Conservation (phyloP, 208 protist species). For the Acanthamoeba royreba region DNA sequence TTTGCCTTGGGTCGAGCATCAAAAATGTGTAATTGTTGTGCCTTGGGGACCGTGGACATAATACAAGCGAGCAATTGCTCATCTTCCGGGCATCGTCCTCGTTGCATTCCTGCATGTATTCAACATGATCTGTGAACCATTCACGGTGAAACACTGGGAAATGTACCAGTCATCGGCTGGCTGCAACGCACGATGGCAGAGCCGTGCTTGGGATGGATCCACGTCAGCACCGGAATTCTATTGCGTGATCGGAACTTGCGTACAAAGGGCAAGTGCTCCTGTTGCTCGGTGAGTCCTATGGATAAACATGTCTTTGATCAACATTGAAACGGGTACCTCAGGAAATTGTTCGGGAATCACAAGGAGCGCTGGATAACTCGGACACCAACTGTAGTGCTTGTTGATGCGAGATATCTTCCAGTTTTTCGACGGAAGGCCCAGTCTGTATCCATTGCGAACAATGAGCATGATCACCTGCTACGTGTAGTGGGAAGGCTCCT, state of each 20-base stretch:
- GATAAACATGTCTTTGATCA: neutral
- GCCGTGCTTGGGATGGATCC: conserved; percentile 18
- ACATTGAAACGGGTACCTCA: neutral
- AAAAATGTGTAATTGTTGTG: neutral
- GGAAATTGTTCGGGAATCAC: neutral
- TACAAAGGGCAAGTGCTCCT: neutral
- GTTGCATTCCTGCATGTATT: neutral
- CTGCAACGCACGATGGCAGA: conserved; percentile 24
- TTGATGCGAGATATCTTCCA: conserved; percentile 50
- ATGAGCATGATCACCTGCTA: neutral
- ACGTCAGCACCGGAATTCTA: conserved; percentile 37
- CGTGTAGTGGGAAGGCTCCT: neutral
- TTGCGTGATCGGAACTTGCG: conserved; percentile 34
- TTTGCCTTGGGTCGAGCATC: conserved; percentile 48
- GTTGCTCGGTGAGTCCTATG: neutral
- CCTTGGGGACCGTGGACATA: neutral
- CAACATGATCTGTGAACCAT: conserved; percentile 39
- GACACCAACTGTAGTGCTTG: conserved; percentile 22
- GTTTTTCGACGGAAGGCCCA: neutral
- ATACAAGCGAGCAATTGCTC: conserved; percentile 5
- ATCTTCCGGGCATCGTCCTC: neutral
- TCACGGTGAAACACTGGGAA: neutral
- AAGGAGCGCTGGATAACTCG: neutral
- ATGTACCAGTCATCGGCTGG: conserved; percentile 8
- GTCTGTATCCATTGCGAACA: neutral